Evolutionary conservation across 352 stramenopile species (phyloP).

Genomic region (Globisporangium acanthophoron): DNA sequence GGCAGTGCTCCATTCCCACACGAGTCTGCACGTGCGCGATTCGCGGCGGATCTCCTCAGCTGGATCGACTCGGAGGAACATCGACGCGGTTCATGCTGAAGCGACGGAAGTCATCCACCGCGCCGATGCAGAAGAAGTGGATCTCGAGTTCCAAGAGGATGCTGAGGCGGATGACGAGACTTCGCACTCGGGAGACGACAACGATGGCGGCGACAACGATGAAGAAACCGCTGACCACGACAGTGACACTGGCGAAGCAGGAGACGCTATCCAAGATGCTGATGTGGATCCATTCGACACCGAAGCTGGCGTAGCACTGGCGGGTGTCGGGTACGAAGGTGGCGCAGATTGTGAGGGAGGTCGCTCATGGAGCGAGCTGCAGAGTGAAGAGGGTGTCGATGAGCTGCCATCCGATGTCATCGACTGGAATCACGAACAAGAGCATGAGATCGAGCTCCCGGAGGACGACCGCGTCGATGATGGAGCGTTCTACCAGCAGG

Average conservation of each 20-base stretch:
- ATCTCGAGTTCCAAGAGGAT: neutral
- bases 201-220: neutral
- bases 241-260: neutral
- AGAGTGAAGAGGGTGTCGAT: neutral
- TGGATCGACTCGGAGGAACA: slow-evolving; percentile 7
- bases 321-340: neutral
- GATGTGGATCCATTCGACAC: neutral
- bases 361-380: no score
- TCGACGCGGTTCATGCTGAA: neutral
- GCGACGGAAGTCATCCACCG: neutral
- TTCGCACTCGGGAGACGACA: neutral
- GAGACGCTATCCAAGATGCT: neutral
- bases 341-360: neutral
- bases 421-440: neutral
- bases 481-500: neutral
- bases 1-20: neutral
- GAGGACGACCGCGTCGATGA: neutral
- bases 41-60: slow-evolving; percentile 9
- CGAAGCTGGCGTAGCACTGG: neutral
- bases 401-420: neutral
- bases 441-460: neutral
- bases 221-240: neutral
- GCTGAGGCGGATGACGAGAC: neutral
- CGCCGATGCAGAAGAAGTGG: neutral
- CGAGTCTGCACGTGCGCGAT: neutral